Percentiles rank a stretch among this genome's conserved stretches.
phyloP scores from a whole-genome alignment of 73 alveolate species.

The Breviolum minutum region DNA sequence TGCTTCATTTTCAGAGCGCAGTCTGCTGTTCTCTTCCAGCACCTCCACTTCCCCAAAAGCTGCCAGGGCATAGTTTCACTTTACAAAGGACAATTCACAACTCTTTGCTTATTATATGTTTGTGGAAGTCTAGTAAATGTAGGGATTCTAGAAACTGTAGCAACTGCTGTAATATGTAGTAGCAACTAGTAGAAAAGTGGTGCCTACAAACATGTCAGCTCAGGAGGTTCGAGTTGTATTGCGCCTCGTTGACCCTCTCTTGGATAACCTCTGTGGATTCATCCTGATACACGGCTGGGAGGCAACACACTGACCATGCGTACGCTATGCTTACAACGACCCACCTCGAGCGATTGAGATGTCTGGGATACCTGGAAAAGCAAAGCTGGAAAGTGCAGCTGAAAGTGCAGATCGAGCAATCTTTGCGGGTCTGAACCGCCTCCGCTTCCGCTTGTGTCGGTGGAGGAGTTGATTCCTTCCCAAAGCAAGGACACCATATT shows the following conservation, averaged over 20 bases:
- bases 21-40: slow-evolving; percentile 79
- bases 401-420: not conserved
- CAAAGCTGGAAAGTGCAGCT: not conserved
- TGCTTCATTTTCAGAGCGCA: slow-evolving; percentile 68
- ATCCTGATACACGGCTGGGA: not conserved
- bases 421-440: not conserved
- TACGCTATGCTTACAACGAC: not conserved
- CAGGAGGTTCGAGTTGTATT: not conserved
- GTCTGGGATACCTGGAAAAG: not conserved
- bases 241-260: slow-evolving; percentile 61
- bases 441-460: not conserved
- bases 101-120: too few relatives aligned
- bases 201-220: not conserved
- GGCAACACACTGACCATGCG: not conserved
- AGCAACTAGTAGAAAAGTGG: not conserved
- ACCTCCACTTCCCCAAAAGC: slow-evolving; percentile 9
- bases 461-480: not conserved
- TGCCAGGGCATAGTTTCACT: not conserved
- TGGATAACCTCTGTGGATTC: slow-evolving; percentile 62
- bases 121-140: too few relatives aligned
- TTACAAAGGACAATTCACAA: not conserved
- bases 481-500: too few relatives aligned
- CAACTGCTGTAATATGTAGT: too few relatives aligned
- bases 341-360: not conserved
- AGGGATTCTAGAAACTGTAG: too few relatives aligned